Conservation (phyloP, 2,329 filamentous ascomycete species). For the Mycosphaerella sp. region DNA sequence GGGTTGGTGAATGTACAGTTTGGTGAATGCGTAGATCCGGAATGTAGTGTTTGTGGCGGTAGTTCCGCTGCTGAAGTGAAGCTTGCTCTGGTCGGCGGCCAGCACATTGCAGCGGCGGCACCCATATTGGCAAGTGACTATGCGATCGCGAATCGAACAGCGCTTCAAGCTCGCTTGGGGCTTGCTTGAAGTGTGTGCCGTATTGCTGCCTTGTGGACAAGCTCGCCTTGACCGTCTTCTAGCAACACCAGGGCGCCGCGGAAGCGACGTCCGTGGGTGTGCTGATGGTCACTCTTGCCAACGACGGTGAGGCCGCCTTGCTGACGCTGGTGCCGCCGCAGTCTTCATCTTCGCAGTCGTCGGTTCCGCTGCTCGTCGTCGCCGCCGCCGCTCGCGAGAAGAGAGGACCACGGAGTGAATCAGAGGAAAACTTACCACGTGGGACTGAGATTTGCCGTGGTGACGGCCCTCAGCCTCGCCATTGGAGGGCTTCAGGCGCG, state of each 20-base stretch:
- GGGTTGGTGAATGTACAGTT: no score
- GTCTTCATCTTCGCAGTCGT: no score
- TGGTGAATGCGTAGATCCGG: no score
- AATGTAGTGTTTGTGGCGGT: no score
- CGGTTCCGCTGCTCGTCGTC: conserved; percentile 1
- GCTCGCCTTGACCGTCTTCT: background rate
- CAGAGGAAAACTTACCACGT: conserved; percentile 60
- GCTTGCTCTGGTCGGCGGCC: no score
- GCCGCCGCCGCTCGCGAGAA: conserved; percentile 1
- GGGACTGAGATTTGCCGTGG: conserved; percentile 78
- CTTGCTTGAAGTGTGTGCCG: no score
- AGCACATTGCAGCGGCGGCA: no score
- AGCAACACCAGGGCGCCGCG: background rate
- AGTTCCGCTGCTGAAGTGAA: no score
- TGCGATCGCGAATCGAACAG: no score
- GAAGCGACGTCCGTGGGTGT: background rate
- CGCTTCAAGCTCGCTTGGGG: no score
- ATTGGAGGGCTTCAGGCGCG: conserved; percentile 66
- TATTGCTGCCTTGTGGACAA: background rate
- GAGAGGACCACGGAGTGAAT: conserved; percentile 2
- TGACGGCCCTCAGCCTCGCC: conserved; percentile 49
- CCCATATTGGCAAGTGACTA: no score
- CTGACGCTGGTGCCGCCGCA: background rate
- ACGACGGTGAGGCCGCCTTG: background rate
- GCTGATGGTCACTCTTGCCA: conserved; percentile 13